Conservation (phyloP, 2,329 filamentous ascomycete species). For the Aschersonia sp. region DNA sequence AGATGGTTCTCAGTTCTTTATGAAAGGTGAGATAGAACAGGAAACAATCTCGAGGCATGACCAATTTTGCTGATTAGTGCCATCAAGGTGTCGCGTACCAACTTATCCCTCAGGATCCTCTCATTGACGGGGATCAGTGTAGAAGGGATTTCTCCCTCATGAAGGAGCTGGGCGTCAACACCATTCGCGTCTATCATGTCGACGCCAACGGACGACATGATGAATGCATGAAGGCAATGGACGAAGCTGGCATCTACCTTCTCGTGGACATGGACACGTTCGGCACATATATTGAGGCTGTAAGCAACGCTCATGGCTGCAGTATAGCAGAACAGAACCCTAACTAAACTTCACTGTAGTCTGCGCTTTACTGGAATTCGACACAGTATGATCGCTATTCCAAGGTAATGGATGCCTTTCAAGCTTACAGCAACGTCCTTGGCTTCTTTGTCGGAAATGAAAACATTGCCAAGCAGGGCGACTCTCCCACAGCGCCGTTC, state of each 20-base stretch:
- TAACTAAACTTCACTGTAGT: slow-evolving; percentile 18
- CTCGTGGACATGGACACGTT: slow-evolving; percentile 75
- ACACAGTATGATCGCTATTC: slow-evolving; percentile 55
- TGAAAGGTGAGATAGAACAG: slow-evolving; percentile 48
- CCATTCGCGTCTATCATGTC: slow-evolving; percentile 82
- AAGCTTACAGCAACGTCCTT: slow-evolving; percentile 63
- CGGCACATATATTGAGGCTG: slow-evolving; percentile 50
- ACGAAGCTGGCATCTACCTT: slow-evolving; percentile 68
- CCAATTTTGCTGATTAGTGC: not conserved
- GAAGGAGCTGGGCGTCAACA: slow-evolving; percentile 67
- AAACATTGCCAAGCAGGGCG: slow-evolving; percentile 50
- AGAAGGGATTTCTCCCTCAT: slow-evolving; percentile 61
- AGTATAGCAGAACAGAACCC: not conserved
- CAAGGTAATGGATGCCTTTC: slow-evolving; percentile 64
- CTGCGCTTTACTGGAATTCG: slow-evolving; percentile 54
- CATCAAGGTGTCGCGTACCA: slow-evolving; percentile 58
- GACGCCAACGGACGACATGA: slow-evolving; percentile 57
- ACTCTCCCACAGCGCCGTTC: slow-evolving; percentile 58
- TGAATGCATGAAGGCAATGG: slow-evolving; percentile 70
- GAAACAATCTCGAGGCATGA: not conserved
- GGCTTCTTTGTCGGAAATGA: slow-evolving; percentile 87
- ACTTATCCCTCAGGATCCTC: slow-evolving; percentile 51
- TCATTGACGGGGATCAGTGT: slow-evolving; percentile 65
- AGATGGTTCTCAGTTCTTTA: slow-evolving; percentile 68
- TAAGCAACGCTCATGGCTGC: slow-evolving; percentile 16